Conservation (phyloP, 108 stramenopile species). For the Cyclostephanos tholiformis region DNA sequence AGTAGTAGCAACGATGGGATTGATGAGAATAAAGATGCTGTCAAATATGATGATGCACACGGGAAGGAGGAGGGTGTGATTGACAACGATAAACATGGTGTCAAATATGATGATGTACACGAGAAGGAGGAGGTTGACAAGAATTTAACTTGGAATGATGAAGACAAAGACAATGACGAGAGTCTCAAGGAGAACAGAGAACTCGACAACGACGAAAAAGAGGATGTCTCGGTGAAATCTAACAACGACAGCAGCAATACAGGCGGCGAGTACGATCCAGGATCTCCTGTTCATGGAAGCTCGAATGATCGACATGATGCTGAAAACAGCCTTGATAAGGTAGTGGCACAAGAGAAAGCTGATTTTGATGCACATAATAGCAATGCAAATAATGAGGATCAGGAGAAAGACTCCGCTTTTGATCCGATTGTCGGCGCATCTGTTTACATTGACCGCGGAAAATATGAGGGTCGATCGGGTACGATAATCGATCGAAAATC, state of each 20-base stretch:
- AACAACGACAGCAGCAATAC: not conserved
- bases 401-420: not conserved
- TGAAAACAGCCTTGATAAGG: not conserved
- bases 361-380: not conserved
- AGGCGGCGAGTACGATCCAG: not conserved
- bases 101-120: not conserved
- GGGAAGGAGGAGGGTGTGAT: too few relatives aligned
- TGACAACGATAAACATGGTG: not conserved
- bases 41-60: not conserved
- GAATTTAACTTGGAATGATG: not conserved
- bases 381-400: not conserved
- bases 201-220: not conserved
- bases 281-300: not conserved
- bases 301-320: not conserved
- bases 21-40: not conserved
- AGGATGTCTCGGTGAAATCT: not conserved
- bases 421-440: constrained; percentile 17
- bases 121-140: not conserved
- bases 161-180: not conserved
- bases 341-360: not conserved
- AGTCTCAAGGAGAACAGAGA: not conserved
- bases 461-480: constrained; percentile 12
- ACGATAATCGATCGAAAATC: not conserved
- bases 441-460: not conserved
- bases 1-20: not conserved